Conservation (phyloP, 148 eudicot species). For the Spergularia bocconei region DNA sequence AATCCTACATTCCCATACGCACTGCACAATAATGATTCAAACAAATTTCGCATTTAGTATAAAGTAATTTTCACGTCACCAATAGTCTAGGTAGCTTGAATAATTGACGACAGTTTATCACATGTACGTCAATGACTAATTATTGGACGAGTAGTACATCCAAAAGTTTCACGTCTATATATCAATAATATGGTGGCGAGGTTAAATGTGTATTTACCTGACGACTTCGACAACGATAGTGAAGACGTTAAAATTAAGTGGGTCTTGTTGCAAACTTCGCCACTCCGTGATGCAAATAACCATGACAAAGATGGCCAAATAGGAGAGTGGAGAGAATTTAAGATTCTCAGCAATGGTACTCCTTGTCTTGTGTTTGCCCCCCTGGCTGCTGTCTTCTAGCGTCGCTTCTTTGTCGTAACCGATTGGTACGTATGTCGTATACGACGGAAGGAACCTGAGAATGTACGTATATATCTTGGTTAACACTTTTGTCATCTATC, state of each 20-base stretch:
- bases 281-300: constrained; percentile 52
- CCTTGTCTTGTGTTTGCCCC: too few relatives aligned
- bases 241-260: constrained; percentile 49
- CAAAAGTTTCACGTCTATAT: not conserved
- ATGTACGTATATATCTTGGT: not conserved
- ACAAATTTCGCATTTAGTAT: too few relatives aligned
- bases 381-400: constrained; percentile 3
- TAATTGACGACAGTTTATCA: too few relatives aligned
- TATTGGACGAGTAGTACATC: too few relatives aligned
- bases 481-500: not conserved
- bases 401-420: constrained; percentile 9
- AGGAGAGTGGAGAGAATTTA: constrained; percentile 44
- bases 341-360: constrained; percentile 30
- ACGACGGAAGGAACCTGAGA: constrained; percentile 50
- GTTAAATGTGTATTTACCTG: constrained; percentile 28
- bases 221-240: constrained; percentile 46
- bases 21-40: constrained; percentile 26
- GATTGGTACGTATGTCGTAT: constrained; percentile 40
- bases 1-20: constrained; percentile 64
- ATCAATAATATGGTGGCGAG: not conserved
- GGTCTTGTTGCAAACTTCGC: constrained; percentile 36
- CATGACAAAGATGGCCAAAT: constrained; percentile 38
- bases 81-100: too few relatives aligned
- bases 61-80: too few relatives aligned
- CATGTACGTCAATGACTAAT: too few relatives aligned